Evolutionary conservation across 306 rosid genomes (phyloP).

Genomic region (Vigna angularis): DNA sequence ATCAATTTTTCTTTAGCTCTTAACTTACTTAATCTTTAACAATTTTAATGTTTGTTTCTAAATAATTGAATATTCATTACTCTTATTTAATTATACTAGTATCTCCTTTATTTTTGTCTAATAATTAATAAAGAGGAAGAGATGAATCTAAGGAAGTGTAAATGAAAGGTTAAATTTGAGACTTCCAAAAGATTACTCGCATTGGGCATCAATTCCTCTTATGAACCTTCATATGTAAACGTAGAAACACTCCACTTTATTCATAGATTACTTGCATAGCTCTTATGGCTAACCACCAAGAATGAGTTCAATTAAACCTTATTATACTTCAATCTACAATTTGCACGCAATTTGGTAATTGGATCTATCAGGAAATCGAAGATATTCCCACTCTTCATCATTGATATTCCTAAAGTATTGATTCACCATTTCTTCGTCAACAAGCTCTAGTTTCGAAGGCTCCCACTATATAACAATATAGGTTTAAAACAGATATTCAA

Average conservation of each 20-base stretch:
- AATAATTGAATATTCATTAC: too few relatives aligned
- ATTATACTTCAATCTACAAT: slow-evolving; percentile 1
- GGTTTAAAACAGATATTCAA: neutral
- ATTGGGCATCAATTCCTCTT: too few relatives aligned
- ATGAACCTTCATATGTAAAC: too few relatives aligned
- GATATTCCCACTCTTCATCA: slow-evolving; percentile 24
- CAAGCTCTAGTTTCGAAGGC: slow-evolving; percentile 36
- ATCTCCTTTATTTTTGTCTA: too few relatives aligned
- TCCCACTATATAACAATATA: slow-evolving; percentile 36
- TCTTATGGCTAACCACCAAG: neutral
- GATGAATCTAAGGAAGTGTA: neutral
- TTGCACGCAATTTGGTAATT: neutral
- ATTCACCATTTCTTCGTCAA: slow-evolving; percentile 30
- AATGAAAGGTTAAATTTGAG: neutral
- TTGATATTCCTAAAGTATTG: neutral
- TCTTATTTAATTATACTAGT: too few relatives aligned
- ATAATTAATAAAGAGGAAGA: too few relatives aligned
- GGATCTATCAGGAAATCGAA: slow-evolving; percentile 33
- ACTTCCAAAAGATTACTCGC: too few relatives aligned
- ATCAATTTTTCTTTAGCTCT: too few relatives aligned
- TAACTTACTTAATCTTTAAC: too few relatives aligned
- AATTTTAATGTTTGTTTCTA: too few relatives aligned
- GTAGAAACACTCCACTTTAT: neutral
- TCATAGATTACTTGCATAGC: neutral
- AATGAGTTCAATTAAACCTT: neutral